Evolutionary conservation across 352 stramenopile species (phyloP).

Genomic region (Phytophthora cactorum): DNA sequence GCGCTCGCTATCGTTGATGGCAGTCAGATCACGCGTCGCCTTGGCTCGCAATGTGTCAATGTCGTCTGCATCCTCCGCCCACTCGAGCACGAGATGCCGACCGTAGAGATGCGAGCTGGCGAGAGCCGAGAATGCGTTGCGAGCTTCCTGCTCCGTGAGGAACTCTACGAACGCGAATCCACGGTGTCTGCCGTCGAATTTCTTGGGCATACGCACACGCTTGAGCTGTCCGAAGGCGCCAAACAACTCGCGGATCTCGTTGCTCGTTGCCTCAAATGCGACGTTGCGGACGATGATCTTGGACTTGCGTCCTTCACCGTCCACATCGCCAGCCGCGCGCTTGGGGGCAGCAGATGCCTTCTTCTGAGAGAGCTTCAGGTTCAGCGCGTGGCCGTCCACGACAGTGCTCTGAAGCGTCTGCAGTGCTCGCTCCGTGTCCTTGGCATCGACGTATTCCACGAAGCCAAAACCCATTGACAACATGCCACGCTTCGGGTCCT

Average conservation of each 20-base stretch:
- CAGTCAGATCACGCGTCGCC: slow-evolving; percentile 70
- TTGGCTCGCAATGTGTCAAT: slow-evolving; percentile 88
- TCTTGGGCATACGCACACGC: slow-evolving; percentile 98
- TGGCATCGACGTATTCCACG: slow-evolving; percentile 95
- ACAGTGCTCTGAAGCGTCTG: slow-evolving; percentile 80
- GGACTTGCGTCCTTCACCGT: slow-evolving; percentile 61
- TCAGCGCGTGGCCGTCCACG: slow-evolving; percentile 95
- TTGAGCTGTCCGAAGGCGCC: slow-evolving; percentile 97
- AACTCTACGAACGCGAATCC: slow-evolving; percentile 99
- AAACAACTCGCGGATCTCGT: slow-evolving; percentile 98
- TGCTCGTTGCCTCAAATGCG: slow-evolving; percentile 97
- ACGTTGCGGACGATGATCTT: slow-evolving; percentile 99
- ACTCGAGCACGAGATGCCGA: slow-evolving; percentile 98
- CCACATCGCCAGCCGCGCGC: slow-evolving; percentile 41
- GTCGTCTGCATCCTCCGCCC: slow-evolving; percentile 91
- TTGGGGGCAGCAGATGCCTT: slow-evolving; percentile 57
- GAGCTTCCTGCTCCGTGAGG: slow-evolving; percentile 95
- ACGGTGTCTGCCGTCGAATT: slow-evolving; percentile 97
- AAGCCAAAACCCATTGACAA: slow-evolving; percentile 99
- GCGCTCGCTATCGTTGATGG: slow-evolving; percentile 73
- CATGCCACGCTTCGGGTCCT: slow-evolving; percentile 80
- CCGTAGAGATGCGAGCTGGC: slow-evolving; percentile 98
- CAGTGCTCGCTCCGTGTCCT: slow-evolving; percentile 87
- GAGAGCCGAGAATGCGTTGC: slow-evolving; percentile 92
- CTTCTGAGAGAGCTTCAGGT: slow-evolving; percentile 95